Percentiles rank a stretch among this genome's conserved stretches.
phyloP scores from a whole-genome alignment of 805 yeast genomes.

The Candida alai region DNA sequence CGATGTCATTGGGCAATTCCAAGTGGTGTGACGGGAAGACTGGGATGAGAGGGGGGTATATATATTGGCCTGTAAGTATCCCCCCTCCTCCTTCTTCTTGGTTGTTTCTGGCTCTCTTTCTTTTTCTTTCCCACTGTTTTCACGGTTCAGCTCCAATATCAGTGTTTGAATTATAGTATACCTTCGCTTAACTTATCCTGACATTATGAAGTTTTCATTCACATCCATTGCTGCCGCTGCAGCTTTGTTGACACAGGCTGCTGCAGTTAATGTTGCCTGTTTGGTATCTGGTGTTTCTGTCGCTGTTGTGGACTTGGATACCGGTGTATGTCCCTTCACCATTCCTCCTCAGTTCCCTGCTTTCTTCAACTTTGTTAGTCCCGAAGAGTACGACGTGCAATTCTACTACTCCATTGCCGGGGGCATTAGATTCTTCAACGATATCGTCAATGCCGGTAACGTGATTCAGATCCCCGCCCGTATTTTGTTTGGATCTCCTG shows the following conservation, averaged over 20 bases:
- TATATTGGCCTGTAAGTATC: too few species aligned
- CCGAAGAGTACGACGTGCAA: constrained; percentile 29
- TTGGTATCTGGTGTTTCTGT: constrained; percentile 29
- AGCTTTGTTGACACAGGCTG: constrained; percentile 20
- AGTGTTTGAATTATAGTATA: too few species aligned
- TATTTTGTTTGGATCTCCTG: constrained; percentile 19
- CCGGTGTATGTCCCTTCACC: constrained; percentile 38
- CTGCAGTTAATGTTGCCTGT: constrained; percentile 36
- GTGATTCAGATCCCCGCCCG: constrained; percentile 30
- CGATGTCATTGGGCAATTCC: too few species aligned
- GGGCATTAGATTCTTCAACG: constrained; percentile 27
- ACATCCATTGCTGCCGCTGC: constrained; percentile 8
- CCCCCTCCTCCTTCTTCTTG: too few species aligned
- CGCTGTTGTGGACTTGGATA: constrained; percentile 36
- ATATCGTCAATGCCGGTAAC: constrained; percentile 33
- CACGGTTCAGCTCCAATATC: too few species aligned
- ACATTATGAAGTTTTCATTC: constrained; percentile 9
- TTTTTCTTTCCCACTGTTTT: too few species aligned
- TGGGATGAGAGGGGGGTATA: too few species aligned
- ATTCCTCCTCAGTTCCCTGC: constrained; percentile 26
- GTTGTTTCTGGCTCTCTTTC: too few species aligned
- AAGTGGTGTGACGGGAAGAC: too few species aligned
- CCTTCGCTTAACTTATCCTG: constrained; percentile 5
- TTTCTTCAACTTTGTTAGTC: constrained; percentile 24
- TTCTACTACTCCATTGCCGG: constrained; percentile 31